Evolutionary conservation across 139 green algal species (phyloP).

Genomic region (Eudorina sp.): DNA sequence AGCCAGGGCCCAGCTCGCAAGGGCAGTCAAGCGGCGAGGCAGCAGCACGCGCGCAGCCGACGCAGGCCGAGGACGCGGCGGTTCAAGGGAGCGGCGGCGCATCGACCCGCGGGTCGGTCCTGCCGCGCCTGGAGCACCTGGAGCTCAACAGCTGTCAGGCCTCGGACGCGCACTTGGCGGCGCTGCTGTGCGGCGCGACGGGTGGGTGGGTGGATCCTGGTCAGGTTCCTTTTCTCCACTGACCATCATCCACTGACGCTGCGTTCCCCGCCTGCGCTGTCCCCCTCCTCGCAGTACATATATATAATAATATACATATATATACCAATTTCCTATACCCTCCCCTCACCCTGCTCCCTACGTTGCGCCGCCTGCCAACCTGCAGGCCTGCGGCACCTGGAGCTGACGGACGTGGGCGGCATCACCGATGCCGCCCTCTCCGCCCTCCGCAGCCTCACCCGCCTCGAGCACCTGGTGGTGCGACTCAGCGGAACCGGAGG

Average conservation of each 20-base stretch:
- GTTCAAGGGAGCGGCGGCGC: neutral
- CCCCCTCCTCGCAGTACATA: too few species aligned
- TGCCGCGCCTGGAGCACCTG: constrained; percentile 24
- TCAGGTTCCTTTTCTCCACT: too few species aligned
- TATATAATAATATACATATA: too few species aligned
- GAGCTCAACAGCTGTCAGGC: constrained; percentile 11
- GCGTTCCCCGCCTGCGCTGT: too few species aligned
- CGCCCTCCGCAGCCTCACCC: neutral
- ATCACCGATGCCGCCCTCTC: neutral
- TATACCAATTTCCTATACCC: too few species aligned
- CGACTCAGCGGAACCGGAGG: neutral
- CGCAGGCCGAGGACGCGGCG: too few species aligned
- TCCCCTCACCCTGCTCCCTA: neutral
- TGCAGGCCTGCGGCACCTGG: constrained; percentile 27
- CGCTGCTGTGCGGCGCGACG: neutral
- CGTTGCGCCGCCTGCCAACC: too few species aligned
- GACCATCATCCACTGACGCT: too few species aligned
- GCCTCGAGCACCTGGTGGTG: constrained; percentile 39
- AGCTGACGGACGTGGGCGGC: constrained; percentile 37
- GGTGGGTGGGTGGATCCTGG: neutral
- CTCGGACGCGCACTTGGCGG: neutral
- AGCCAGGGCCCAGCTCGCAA: too few species aligned
- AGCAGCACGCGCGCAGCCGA: too few species aligned
- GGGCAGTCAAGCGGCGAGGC: too few species aligned
- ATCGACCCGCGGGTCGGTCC: neutral